Base-by-base conservation (phyloP, 345 rosid species). In the Brassica rapa region DNA sequence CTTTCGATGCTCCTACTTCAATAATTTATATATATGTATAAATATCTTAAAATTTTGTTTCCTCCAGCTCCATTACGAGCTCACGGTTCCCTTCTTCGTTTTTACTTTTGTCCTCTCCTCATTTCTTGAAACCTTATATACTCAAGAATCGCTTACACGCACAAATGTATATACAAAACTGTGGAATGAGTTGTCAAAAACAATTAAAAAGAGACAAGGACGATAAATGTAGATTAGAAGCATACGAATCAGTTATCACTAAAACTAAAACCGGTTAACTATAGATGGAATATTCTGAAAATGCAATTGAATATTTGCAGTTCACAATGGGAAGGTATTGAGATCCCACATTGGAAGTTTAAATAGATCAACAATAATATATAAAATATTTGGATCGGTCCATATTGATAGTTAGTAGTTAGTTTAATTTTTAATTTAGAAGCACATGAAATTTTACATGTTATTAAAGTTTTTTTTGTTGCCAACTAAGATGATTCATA, bases 1-100 rank as follows among this genome's bases (percentile, higher is more conserved):
- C 63, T 84, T 74, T 84, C 60, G 83, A 84, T 84, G 81, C 74
- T 75, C 75, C 51, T 12, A 59, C 15, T 29, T 24, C 9, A 9
- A 65, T 21, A 63, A 15, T 53, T 53, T 53, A 53, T 16, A 53
- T 16, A 7, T 16, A 12, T 66, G 1, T 32, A 11, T 72, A 6
- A 41, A 30, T 27, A 53, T n/a, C 33, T 51, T 11, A 21, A 14
- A 71, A 24, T 63, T 64, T 27, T 39, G 14, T 27, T 55, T 71
- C 15, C 19, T 63, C 63, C 24, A 51, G 56, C 60, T 21, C 35
- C 66, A 64, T 56, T 59, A 78, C 76, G 51, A 71, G 72, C 76
- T 56, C 25, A 65, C 46, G 67, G 62, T 78, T 78, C 27, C 60
- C 59, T 56, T 68, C 16, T 11, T 4, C 27, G 76, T 32, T 73